A percentile compares a stretch with the other conserved stretches of the same genome.
phyloP scores from a whole-genome alignment of 371 early-diverging fungal genomes.

The Mortierella sp. region DNA sequence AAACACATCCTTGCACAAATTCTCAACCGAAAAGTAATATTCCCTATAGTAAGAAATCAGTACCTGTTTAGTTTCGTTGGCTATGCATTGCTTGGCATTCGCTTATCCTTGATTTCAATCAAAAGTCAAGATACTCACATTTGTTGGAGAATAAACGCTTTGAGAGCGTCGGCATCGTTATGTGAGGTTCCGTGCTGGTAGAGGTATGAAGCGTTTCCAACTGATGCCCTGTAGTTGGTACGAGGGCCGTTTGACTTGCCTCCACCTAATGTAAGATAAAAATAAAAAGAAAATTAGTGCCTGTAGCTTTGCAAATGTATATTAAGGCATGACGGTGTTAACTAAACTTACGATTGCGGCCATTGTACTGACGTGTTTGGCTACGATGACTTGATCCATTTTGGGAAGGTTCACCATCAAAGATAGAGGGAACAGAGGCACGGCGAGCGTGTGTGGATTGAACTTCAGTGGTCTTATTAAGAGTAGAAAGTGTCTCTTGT shows the following conservation, averaged over 20 bases:
- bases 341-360: conserved; percentile 57
- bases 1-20: conserved; percentile 93
- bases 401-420: conserved; percentile 43
- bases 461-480: conserved; percentile 21
- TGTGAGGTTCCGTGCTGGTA: conserved; percentile 33
- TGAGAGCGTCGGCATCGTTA: conserved; percentile 67
- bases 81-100: neutral
- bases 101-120: no score
- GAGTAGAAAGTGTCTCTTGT: neutral
- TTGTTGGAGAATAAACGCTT: conserved; percentile 70
- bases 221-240: conserved; percentile 47
- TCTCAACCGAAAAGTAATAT: conserved; percentile 96
- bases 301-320: neutral
- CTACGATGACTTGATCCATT: conserved; percentile 24
- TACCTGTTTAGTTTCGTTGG: neutral
- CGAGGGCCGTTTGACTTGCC: conserved; percentile 47
- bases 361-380: conserved; percentile 35
- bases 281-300: conserved; percentile 3
- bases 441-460: conserved; percentile 38
- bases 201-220: conserved; percentile 54
- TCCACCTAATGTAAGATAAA: conserved; percentile 19
- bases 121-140: conserved; percentile 57
- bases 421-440: conserved; percentile 50
- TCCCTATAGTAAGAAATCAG: conserved; percentile 61
- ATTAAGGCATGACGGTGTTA: neutral